Evolutionary conservation across 2,329 filamentous ascomycete species (phyloP), one percentile per base, ranked within the genome.

Genomic region (Pseudogymnoascus sp.): DNA sequence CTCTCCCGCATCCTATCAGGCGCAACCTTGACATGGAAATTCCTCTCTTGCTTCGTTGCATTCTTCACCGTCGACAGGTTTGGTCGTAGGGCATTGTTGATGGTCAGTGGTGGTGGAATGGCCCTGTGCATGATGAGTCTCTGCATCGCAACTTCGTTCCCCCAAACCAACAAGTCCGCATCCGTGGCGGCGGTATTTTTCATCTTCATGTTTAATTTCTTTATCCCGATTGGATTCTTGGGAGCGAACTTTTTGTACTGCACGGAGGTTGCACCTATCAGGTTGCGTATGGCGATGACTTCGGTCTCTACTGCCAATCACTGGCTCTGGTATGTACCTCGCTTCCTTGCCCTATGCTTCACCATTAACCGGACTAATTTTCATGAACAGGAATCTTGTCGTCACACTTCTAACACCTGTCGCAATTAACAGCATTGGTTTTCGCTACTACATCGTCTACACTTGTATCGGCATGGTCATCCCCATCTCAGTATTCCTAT

Each of bases 181-280:
- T 77, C 81, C 65, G 79, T 84, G 45, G 79, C 77, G 0, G 81
- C 80, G 0, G 81, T 80, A 0, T 77, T 82, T 66, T 84, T 84
- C 71, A 77, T 86, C 60, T 86, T 83, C 72, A 71, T 83, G 57
- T 86, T 83, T 75, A 83, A 85, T 72, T 82, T 80, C 68, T 85
- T 86, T 72, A 81, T 84, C 51, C 82, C 81, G 0, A 81, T 85
- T 64, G 83, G 82, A 0, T 85, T 84, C 73, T 76, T 84, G 0
- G 83, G 83, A 1, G 78, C 82, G 34, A 85, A 83, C 68, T 86
- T 85, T 73, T 75, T 86, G 18, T 86, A 86, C 72, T 83, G 81
- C 64, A 80, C 83, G 1, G 83, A 86, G 68, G 75, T 85, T 16
- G 81, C 82, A 0, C 83, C 83, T 0, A 74, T 81, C 14, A 73